Conservation (phyloP, 2,329 filamentous ascomycete species). For the Scolecobasidium constrictum region DNA sequence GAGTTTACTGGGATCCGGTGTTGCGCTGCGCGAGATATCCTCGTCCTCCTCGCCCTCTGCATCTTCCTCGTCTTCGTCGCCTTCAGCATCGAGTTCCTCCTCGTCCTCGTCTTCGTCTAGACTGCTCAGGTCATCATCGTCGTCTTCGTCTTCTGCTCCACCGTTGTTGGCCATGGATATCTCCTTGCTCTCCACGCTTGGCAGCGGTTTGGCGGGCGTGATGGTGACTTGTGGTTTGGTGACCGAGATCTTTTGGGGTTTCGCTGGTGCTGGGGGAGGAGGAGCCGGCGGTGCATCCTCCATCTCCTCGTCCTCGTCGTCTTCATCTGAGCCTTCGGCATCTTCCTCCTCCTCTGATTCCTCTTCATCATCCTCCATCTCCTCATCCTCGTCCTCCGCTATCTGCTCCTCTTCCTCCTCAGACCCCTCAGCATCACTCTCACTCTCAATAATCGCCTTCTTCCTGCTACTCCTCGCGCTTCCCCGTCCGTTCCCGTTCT, state of each 20-base stretch:
- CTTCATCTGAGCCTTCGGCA: slow-evolving; percentile 25
- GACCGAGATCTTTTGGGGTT: slow-evolving; percentile 11
- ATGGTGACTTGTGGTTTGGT: slow-evolving; percentile 25
- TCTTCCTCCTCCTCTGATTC: slow-evolving; percentile 22
- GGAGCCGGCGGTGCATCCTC: too few species aligned
- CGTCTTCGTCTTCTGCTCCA: slow-evolving; percentile 37
- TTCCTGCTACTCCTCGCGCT: slow-evolving; percentile 25
- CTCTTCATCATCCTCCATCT: slow-evolving; percentile 14
- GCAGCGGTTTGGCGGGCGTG: slow-evolving; percentile 20
- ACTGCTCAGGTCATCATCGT: slow-evolving; percentile 31
- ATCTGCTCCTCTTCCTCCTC: slow-evolving; percentile 26
- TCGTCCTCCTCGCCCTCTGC: slow-evolving; percentile 21
- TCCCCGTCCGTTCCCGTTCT: slow-evolving; percentile 21
- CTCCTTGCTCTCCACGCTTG: slow-evolving; percentile 38
- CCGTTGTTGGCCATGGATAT: too few species aligned
- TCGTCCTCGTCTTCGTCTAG: slow-evolving; percentile 34
- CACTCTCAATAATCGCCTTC: slow-evolving; percentile 27
- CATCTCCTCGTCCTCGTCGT: slow-evolving; percentile 27
- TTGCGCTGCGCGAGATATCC: slow-evolving; percentile 41
- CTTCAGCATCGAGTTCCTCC: slow-evolving; percentile 27
- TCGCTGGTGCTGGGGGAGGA: slow-evolving; percentile 14
- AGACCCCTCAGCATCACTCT: slow-evolving; percentile 29
- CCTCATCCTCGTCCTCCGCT: slow-evolving; percentile 17
- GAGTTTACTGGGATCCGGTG: slow-evolving; percentile 54
- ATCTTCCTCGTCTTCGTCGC: slow-evolving; percentile 21